A percentile compares a stretch with the other conserved stretches of the same genome.
phyloP scores from a whole-genome alignment of 345 rosid genomes.

The Schrenkiella parvula region DNA sequence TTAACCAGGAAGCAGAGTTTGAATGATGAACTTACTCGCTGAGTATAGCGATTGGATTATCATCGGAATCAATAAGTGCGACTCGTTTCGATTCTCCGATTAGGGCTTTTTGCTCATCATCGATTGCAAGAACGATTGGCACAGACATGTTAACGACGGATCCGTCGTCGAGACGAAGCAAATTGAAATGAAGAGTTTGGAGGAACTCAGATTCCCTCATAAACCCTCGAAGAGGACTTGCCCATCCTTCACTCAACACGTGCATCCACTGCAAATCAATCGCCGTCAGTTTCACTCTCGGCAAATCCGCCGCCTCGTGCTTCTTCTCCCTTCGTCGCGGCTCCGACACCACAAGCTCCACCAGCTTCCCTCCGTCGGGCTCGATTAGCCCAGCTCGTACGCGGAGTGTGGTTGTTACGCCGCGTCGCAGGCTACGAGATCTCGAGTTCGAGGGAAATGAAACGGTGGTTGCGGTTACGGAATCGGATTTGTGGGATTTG shows the following conservation, averaged over 20 bases:
- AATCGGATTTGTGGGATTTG: constrained; percentile 34
- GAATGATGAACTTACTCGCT: constrained; percentile 53
- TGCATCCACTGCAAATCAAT: constrained; percentile 88
- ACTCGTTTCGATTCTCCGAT: constrained; percentile 57
- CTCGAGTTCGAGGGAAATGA: constrained; percentile 29
- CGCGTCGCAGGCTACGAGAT: background rate
- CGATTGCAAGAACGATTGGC: constrained; percentile 80
- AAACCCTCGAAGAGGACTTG: constrained; percentile 86
- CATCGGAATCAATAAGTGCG: constrained; percentile 68
- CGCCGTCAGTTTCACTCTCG: constrained; percentile 51
- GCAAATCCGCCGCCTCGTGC: constrained; percentile 56
- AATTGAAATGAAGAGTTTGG: constrained; percentile 98
- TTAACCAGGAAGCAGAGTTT: background rate
- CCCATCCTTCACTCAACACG: constrained; percentile 97
- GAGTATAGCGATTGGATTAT: constrained; percentile 65
- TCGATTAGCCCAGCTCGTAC: constrained; percentile 58
- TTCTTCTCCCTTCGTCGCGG: constrained; percentile 46
- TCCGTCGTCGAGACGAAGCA: constrained; percentile 73
- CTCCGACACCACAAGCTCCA: constrained; percentile 60
- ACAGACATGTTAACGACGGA: constrained; percentile 92
- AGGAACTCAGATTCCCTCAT: constrained; percentile 99
- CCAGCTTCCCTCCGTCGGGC: constrained; percentile 84
- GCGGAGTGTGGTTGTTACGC: background rate
- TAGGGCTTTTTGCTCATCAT: constrained; percentile 57
- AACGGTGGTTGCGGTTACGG: constrained; percentile 24